Evolutionary conservation across 257 asterid genomes (phyloP), one percentile per base, ranked within the genome.

Genomic region (Solanum corneliomulleri): DNA sequence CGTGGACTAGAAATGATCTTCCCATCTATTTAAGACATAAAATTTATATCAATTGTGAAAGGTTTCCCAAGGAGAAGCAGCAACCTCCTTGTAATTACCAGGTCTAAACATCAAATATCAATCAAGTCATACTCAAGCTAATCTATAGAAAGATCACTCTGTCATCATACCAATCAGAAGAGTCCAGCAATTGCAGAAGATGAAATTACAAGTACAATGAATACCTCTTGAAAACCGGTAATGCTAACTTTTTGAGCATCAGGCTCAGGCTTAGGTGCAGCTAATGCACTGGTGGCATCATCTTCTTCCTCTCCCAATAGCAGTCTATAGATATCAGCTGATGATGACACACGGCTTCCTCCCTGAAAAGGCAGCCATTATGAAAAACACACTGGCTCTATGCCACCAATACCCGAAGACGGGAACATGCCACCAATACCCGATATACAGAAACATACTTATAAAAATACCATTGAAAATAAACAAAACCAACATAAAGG

Each of bases 231-330:
- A 83, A 90, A 90, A 52, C 85, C 87, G 87, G 94, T 88, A 86
- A 89, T 92, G 84, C 90, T 91, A 88, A 81, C 91, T 89, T 93
- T 95, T 76, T 91, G 96, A 15, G 89, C 91, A 91, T 92, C 99
- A 52, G 97, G 97, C 85, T 94, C 99, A 62, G 96, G 93, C 92
- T 96, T 97, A 58, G 98, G 98, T 9, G 96, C 93, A 90, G 95
- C 94, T 89, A 97, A 91, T 81, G 89, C 89, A 86, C 99, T 97
- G 64, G 98, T 96, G 89, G 99, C 99, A 89, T 97, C 99, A 95
- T 97, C 99, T 88, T 97, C 98, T 91, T 94, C 99, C 85, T 97
- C 99, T 89, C 88, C 93, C 44, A 95, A 93, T 88, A 97, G 89
- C 90, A 96, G 94, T 89, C 98, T 94, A 89, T 87, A 88, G 89